Evolutionary conservation across 2,329 filamentous ascomycete genomes (phyloP).

Genomic region (Trichoderma afroharzianum): DNA sequence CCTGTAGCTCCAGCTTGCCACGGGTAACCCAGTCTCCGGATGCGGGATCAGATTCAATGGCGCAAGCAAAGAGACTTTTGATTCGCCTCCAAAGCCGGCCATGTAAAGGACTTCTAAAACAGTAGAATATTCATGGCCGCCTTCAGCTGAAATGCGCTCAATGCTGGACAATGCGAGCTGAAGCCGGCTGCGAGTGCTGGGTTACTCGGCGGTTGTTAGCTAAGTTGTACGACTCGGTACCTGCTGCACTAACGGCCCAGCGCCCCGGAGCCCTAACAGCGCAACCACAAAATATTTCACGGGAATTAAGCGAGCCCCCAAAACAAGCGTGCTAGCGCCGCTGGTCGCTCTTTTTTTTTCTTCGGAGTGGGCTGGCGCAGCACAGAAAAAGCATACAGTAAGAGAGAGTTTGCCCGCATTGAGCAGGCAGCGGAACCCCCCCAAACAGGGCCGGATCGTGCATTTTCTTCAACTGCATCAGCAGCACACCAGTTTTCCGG

Average conservation of each 20-base stretch:
- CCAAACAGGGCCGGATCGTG: constrained; percentile 16
- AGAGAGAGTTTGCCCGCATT: constrained; percentile 10
- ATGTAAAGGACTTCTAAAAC: not conserved
- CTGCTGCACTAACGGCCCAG: constrained; percentile 10
- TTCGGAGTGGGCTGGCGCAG: constrained; percentile 18
- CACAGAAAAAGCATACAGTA: not conserved
- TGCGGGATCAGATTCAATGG: constrained; percentile 3
- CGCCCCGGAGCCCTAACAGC: constrained; percentile 25
- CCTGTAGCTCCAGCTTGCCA: constrained; percentile 1
- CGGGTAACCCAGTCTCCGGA: not conserved
- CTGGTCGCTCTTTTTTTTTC: constrained; percentile 4
- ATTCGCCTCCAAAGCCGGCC: not conserved
- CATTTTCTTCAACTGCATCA: constrained; percentile 22
- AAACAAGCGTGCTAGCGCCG: not conserved
- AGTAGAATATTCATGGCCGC: not conserved
- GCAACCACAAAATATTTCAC: constrained; percentile 26
- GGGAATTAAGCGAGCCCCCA: constrained; percentile 19
- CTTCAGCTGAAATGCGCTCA: not conserved
- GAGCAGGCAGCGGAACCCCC: constrained; percentile 7
- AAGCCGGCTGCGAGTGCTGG: not conserved
- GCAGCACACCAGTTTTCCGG: constrained; percentile 18
- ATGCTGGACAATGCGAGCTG: not conserved
- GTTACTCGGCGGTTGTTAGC: not conserved
- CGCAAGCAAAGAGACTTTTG: not conserved
- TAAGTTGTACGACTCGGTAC: constrained; percentile 11